These are phyloP conservation scores for Passiflora organensis DNA, from an alignment of 345 rosid genomes.

Conservation along the genomic window DNA sequence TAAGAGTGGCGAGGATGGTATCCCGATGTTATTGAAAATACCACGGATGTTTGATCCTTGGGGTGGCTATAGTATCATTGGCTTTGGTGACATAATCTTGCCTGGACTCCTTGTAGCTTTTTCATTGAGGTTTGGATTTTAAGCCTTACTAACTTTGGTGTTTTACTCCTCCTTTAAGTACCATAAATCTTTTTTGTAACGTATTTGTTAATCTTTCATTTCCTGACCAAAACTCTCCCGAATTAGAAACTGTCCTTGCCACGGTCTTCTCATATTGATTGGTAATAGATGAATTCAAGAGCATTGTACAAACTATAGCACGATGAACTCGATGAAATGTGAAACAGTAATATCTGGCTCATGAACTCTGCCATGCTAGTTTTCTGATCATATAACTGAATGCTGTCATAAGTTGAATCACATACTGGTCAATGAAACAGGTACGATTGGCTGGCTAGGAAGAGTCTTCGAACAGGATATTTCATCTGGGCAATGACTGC, in stretches of 20 bases:
- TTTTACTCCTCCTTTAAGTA: no score
- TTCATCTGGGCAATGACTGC: conserved; percentile 89
- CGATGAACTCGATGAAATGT: not conserved
- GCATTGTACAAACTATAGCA: not conserved
- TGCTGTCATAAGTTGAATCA: not conserved
- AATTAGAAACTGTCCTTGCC: not conserved
- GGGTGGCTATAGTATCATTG: conserved; percentile 98
- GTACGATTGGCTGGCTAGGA: conserved; percentile 85
- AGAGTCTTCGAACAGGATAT: conserved; percentile 72
- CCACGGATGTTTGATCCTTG: conserved; percentile 99
- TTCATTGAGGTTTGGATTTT: conserved; percentile 59
- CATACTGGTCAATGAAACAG: conserved; percentile 27
- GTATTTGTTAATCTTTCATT: no score
- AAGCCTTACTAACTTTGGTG: no score
- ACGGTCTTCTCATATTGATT: not conserved
- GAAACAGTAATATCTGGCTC: not conserved
- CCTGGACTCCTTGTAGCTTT: conserved; percentile 92
- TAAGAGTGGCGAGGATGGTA: conserved; percentile 88
- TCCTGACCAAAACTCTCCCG: not conserved
- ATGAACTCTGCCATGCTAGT: not conserved
- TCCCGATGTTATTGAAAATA: conserved; percentile 91
- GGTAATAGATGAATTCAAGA: not conserved
- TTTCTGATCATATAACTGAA: not conserved
- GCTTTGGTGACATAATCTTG: conserved; percentile 95
- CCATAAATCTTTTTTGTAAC: no score